phyloP scores from a whole-genome alignment of 768 basidiomycete species.

The Lyophyllum atratum region DNA sequence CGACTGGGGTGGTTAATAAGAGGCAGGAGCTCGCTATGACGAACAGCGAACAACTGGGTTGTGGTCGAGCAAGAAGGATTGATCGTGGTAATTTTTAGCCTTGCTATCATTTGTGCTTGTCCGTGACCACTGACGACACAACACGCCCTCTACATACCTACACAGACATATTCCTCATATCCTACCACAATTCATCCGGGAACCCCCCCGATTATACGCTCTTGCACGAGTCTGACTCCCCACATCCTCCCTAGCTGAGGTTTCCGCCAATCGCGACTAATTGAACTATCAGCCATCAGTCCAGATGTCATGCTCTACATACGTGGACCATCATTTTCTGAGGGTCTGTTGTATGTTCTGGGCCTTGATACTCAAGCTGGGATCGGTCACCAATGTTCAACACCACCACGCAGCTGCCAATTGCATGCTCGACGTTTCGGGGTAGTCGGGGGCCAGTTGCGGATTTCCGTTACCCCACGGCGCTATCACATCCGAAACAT shows the following conservation, averaged over 20 bases:
- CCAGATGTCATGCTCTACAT: neutral
- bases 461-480: neutral
- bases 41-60: slow-evolving; percentile 10
- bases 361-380: neutral
- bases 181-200: neutral
- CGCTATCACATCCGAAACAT: neutral
- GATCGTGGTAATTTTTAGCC: slow-evolving; percentile 19
- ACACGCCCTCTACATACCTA: neutral
- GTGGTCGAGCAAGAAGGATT: slow-evolving; percentile 1
- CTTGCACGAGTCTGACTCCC: neutral
- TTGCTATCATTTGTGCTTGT: slow-evolving; percentile 1
- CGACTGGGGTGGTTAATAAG: neutral
- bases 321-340: neutral
- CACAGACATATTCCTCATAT: neutral
- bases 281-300: neutral
- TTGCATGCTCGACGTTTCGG: neutral
- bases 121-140: neutral
- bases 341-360: neutral
- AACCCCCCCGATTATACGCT: neutral
- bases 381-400: neutral
- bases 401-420: neutral
- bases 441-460: neutral
- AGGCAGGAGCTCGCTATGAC: slow-evolving; percentile 7
- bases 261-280: slow-evolving; percentile 3
- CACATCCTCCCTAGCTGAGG: neutral